These are phyloP conservation scores for Liriodendron chinense DNA, from an alignment of 164 flowering plant genomes.

Conservation along the genomic window DNA sequence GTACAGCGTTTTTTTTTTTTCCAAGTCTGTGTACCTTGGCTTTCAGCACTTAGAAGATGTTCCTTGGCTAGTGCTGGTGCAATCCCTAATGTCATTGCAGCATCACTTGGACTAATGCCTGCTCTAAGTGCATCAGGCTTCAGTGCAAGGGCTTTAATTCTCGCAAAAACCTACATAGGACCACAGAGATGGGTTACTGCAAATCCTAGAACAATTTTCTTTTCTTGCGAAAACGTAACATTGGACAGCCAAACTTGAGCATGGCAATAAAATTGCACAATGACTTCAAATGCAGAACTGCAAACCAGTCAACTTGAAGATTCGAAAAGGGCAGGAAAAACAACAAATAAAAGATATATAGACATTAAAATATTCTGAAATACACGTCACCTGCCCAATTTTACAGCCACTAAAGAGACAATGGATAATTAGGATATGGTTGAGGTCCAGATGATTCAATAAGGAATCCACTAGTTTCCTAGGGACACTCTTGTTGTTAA, in stretches of 20 bases:
- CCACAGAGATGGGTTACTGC: not conserved
- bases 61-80: constrained; percentile 98
- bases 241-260: too few species aligned
- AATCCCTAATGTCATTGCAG: constrained; percentile 84
- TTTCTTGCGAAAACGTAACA: too few species aligned
- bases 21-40: constrained; percentile 50
- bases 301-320: not conserved
- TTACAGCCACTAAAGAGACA: not conserved
- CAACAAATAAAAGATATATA: not conserved
- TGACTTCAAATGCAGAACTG: not conserved
- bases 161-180: constrained; percentile 52
- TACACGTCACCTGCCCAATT: not conserved
- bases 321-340: not conserved
- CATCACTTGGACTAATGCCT: constrained; percentile 92
- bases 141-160: constrained; percentile 59
- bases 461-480: too few species aligned
- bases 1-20: not conserved
- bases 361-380: not conserved
- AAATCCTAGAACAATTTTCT: too few species aligned
- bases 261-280: not conserved
- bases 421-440: too few species aligned
- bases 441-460: too few species aligned
- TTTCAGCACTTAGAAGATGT: constrained; percentile 88
- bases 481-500: too few species aligned
- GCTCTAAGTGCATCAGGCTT: constrained; percentile 66